Evolutionary conservation across 257 asterid species (phyloP).

Genomic region (Schizonepeta tenuifolia): DNA sequence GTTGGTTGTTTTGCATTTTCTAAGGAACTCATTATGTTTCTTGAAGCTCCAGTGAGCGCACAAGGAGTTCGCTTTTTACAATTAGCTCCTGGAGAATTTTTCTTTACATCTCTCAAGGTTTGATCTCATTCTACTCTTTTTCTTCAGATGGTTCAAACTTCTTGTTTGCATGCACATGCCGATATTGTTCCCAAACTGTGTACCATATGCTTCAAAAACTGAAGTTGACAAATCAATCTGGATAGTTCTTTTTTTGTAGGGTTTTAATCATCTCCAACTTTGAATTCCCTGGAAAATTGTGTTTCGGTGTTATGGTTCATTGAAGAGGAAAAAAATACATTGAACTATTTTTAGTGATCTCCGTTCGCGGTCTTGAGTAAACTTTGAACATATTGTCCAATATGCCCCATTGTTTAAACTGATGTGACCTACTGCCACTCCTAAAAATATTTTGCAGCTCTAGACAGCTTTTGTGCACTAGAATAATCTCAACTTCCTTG

Average conservation of each 20-base stretch:
- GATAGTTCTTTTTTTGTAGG: neutral
- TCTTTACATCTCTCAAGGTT: constrained; percentile 96
- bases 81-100: constrained; percentile 97
- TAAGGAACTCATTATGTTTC: constrained; percentile 88
- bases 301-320: constrained; percentile 19
- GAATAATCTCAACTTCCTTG: constrained; percentile 32
- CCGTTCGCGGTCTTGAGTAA: neutral
- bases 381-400: neutral
- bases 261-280: neutral
- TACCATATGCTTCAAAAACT: too few species aligned
- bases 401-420: neutral
- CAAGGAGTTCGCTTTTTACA: constrained; percentile 98
- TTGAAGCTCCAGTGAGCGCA: constrained; percentile 86
- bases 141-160: neutral
- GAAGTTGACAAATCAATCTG: too few species aligned
- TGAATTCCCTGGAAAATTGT: neutral
- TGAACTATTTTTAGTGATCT: neutral
- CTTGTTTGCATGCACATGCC: too few species aligned
- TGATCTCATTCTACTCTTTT: constrained; percentile 29
- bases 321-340: neutral
- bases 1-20: constrained; percentile 87
- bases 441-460: constrained; percentile 1
- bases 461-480: constrained; percentile 10
- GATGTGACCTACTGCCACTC: neutral
- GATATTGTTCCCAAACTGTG: neutral